Percentiles rank a stretch among this genome's conserved stretches.
These are phyloP conservation scores for Collybiopsis luxurians DNA, from an alignment of 768 basidiomycete genomes.

Conservation along the genomic window DNA sequence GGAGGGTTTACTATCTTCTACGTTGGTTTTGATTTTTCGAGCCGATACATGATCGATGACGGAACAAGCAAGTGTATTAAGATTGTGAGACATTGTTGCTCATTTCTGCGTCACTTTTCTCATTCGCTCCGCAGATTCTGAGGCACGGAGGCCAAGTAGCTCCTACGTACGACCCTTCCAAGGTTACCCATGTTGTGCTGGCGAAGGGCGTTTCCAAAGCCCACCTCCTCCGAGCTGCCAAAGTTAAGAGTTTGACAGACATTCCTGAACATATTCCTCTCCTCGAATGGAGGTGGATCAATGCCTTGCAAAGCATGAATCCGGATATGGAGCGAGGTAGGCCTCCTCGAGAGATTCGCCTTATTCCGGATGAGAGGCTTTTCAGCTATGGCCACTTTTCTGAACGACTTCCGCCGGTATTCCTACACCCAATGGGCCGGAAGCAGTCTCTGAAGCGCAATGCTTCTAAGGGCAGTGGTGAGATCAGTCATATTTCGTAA, in stretches of 20 bases:
- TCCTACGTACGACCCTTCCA: slow-evolving; percentile 51
- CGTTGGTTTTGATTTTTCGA: background rate
- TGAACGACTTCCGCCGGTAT: background rate
- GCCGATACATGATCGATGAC: background rate
- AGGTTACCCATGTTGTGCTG: slow-evolving; percentile 66
- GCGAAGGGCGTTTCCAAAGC: slow-evolving; percentile 29
- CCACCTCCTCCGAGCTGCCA: slow-evolving; percentile 34
- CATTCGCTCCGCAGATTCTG: slow-evolving; percentile 45
- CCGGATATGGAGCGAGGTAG: slow-evolving; percentile 1
- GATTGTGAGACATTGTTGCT: background rate
- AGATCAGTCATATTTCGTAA: slow-evolving; percentile 1
- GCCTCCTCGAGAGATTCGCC: no score
- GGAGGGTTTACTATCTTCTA: background rate
- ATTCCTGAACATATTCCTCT: slow-evolving; percentile 24
- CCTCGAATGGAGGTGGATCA: slow-evolving; percentile 9
- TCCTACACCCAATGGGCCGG: no score
- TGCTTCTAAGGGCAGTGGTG: slow-evolving; percentile 9
- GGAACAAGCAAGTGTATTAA: background rate
- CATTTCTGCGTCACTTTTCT: background rate
- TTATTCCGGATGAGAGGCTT: slow-evolving; percentile 2
- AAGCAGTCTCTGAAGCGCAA: no score
- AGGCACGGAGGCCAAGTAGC: slow-evolving; percentile 60
- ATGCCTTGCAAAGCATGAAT: slow-evolving; percentile 7
- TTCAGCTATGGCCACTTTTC: slow-evolving; percentile 29
- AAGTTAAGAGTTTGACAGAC: slow-evolving; percentile 4